Percentiles rank a stretch among this genome's conserved stretches.
Evolutionary conservation across 495 filamentous ascomycete genomes (phyloP).

Genomic region (Lophiostoma macrostomum): DNA sequence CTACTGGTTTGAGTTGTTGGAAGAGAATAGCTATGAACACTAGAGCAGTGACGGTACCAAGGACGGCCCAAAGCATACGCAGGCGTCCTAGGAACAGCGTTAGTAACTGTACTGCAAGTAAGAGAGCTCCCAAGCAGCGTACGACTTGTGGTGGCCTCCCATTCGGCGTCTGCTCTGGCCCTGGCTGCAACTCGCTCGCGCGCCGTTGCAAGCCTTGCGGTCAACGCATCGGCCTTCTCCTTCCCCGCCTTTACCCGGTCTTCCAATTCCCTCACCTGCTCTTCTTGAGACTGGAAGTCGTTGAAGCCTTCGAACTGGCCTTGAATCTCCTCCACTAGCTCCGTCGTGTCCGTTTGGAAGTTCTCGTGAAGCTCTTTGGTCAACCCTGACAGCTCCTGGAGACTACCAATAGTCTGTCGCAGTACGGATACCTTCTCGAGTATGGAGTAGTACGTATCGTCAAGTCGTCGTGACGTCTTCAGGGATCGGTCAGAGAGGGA

Average conservation of each 20-base stretch:
- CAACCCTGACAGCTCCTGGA: slow-evolving; percentile 66
- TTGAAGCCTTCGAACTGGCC: slow-evolving; percentile 63
- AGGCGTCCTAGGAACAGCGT: slow-evolving; percentile 21
- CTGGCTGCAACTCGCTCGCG: slow-evolving; percentile 63
- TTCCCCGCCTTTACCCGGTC: slow-evolving; percentile 61
- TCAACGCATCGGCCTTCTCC: slow-evolving; percentile 61
- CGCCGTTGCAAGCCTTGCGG: slow-evolving; percentile 63
- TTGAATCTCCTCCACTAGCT: slow-evolving; percentile 59
- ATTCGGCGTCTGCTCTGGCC: slow-evolving; percentile 68
- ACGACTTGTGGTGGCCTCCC: slow-evolving; percentile 62
- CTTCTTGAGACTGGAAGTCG: slow-evolving; percentile 67
- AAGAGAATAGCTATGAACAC: slow-evolving; percentile 19
- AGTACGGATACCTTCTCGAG: slow-evolving; percentile 72
- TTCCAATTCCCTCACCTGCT: slow-evolving; percentile 63
- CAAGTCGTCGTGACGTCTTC: slow-evolving; percentile 68
- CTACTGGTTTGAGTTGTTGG: slow-evolving; percentile 15
- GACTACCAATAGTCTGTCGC: slow-evolving; percentile 60
- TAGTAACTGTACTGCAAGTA: background rate
- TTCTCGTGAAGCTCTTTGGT: slow-evolving; percentile 58
- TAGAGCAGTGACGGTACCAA: slow-evolving; percentile 13
- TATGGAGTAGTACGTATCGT: slow-evolving; percentile 82
- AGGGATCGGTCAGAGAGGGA: slow-evolving; percentile 42
- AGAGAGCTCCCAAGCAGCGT: background rate
- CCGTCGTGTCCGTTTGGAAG: slow-evolving; percentile 61
- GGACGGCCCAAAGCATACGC: slow-evolving; percentile 27